Base-by-base conservation (phyloP, 2,329 filamentous ascomycete species). In the Sclerotinia sclerotiorum region DNA sequence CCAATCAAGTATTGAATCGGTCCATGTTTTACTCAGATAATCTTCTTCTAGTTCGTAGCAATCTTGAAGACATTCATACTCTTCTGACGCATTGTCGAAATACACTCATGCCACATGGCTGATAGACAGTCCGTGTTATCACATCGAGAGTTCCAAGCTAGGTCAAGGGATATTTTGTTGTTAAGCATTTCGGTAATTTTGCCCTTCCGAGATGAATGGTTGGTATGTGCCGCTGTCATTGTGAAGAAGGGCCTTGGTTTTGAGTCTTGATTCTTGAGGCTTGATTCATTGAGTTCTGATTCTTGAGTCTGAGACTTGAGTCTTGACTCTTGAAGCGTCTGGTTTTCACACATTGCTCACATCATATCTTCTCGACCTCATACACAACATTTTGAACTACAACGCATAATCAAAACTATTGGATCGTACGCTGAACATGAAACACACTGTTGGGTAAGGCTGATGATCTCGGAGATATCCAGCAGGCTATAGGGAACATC, bases 41-140 rank as follows among this genome's bases (percentile, higher is more conserved):
- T 51, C 46, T 51, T 35, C 60, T 42, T 39, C 32, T 8, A 42
- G 11, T 48, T 49, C 15, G 27, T 39, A 49, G 32, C 44, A 21
- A 63, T 51, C 6, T 21, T 21, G 29, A 51, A n/a, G 46, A 39
- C 29, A 48, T 35, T 51, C 32, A 48, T 35, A 39, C 32, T 63
- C 27, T 44, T 3, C 17, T 44, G 46, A 51, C 29, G 29, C 60
- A 52, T 39, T 39, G 29, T 42, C 29, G 8, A 51, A 13, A 63
- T 21, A 52, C n/a, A 48, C 60, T 42, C 32, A 63, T 63, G 60
- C 46, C 46, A 63, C 29, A 63, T 52, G 46, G 60, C 46, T 51
- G 60, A 63, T 63, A 39, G 51, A 39, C 46, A 39, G 46, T 63
- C 46, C 51, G 46, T 49, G 58, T 62, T 62, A 62, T 39, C 29